Conservation (phyloP, 1,284 basidiomycete species). For the Fomitopsis pinicola region DNA sequence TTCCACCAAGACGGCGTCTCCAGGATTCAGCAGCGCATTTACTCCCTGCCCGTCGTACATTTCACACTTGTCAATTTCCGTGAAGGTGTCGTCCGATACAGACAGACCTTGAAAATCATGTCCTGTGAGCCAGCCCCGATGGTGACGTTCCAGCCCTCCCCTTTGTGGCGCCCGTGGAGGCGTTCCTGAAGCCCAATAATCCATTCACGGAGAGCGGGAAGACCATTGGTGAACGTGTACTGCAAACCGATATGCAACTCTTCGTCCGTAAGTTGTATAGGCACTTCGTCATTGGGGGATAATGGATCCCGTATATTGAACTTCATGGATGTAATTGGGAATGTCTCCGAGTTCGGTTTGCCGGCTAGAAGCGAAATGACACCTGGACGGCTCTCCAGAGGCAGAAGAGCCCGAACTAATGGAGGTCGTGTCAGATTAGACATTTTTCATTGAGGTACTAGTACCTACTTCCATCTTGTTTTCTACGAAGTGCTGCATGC, state of each 20-base stretch:
- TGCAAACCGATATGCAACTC: constrained; percentile 66
- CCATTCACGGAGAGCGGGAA: constrained; percentile 65
- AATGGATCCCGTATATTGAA: constrained; percentile 46
- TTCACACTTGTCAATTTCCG: not conserved
- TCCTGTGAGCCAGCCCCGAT: constrained; percentile 87
- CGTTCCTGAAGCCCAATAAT: constrained; percentile 61
- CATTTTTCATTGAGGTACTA: not conserved
- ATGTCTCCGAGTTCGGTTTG: constrained; percentile 86
- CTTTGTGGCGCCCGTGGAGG: constrained; percentile 53
- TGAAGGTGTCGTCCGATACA: not conserved
- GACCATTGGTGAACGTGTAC: constrained; percentile 74
- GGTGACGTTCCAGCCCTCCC: constrained; percentile 68
- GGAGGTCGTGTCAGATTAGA: not conserved
- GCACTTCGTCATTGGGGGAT: constrained; percentile 34
- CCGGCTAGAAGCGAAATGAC: constrained; percentile 83
- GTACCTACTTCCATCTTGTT: constrained; percentile 55
- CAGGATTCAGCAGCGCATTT: constrained; percentile 66
- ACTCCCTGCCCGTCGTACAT: constrained; percentile 40
- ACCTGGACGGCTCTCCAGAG: constrained; percentile 73
- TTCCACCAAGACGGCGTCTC: constrained; percentile 83
- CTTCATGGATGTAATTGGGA: constrained; percentile 81
- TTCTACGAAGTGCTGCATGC: constrained; percentile 42
- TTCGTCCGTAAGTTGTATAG: constrained; percentile 46
- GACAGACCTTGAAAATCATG: constrained; percentile 76
- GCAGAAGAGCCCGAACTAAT: constrained; percentile 47